Base-by-base conservation (phyloP, 108 stramenopile genomes). In the Skeletonema menzelii region DNA sequence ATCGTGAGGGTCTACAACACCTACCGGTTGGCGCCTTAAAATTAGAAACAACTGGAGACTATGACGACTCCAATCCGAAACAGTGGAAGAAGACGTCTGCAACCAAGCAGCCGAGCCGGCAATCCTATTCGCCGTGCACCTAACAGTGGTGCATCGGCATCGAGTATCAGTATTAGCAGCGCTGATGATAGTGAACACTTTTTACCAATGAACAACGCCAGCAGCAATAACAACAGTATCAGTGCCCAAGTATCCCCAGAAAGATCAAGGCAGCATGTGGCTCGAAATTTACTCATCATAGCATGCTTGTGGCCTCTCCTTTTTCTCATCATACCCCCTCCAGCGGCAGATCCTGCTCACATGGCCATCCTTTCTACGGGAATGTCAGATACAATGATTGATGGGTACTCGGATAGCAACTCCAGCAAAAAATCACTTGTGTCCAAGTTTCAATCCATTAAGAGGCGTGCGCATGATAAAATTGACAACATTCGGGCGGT, bases 291-390 rank as follows among this genome's bases (percentile, higher is more conserved):
- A 14, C 56, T 69, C 35, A 57, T 27, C 47, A 12, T 69, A 7
- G 67, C 67, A 17, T 58, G 56, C 17, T 20, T 69, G 27, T 69
- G 67, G 67, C 67, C 67, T n/a, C 24, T 69, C 19, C 38, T 69
- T 19, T 44, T 42, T 24, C 63, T 27, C 38, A 38, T 44, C 20
- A 27, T 44, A 27, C 38, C 63, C 12, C 32, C 67, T 0, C 31
- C 19, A 49, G 2, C 4, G 31, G 17, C 34, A 34, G 53, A 55
- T 15, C 37, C 67, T 19, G 47, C 55, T 7, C 26, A 34, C 22
- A 68, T 67, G 55, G 55, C 67, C 0, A 26, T 56, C 32, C 31
- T 69, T 7, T 56, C 55, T 27, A n/a, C 35, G 35, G 65, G 65
- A 15, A 49, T 65, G 65, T 44, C 49, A 8, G 49, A 53, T 15